phyloP scores from a whole-genome alignment of 2,329 filamentous ascomycete genomes.

The Penicillium sumatraense region DNA sequence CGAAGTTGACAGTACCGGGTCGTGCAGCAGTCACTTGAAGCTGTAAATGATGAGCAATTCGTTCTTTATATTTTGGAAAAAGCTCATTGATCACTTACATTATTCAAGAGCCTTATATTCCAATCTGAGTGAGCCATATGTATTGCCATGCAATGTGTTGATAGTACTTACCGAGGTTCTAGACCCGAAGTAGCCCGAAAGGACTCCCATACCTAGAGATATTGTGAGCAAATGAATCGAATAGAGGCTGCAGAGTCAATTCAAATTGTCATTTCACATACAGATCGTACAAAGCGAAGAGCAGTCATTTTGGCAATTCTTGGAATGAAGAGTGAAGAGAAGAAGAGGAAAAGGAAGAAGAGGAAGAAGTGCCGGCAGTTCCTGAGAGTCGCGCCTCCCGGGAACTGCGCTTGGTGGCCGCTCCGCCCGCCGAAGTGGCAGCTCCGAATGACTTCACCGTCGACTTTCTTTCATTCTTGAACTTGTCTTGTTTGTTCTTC shows the following conservation, averaged over 20 bases:
- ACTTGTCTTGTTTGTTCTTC: too few relatives aligned
- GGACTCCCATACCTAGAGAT: conserved; percentile 74
- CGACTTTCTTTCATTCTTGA: conserved; percentile 11
- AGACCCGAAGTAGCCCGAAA: conserved; percentile 85
- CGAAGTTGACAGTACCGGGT: conserved; percentile 67
- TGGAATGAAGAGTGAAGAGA: too few relatives aligned
- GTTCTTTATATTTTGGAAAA: not conserved
- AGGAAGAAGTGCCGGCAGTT: conserved; percentile 4
- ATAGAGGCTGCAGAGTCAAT: too few relatives aligned
- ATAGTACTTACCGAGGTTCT: conserved; percentile 77
- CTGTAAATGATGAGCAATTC: conserved; percentile 40
- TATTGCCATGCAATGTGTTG: not conserved
- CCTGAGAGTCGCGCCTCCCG: conserved; percentile 23
- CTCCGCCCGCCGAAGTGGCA: conserved; percentile 33
- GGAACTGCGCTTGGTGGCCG: conserved; percentile 35
- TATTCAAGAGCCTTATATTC: conserved; percentile 26
- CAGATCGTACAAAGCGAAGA: conserved; percentile 67
- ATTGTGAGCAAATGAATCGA: conserved; percentile 20
- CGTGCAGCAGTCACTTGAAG: conserved; percentile 64
- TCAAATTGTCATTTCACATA: conserved; percentile 50
- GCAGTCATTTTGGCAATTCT: conserved; percentile 52
- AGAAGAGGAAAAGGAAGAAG: not conserved
- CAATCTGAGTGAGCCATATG: not conserved
- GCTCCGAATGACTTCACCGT: conserved; percentile 19
- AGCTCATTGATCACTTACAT: not conserved